Base-by-base conservation (phyloP, 495 filamentous ascomycete species). In the Podospora fimiseda region DNA sequence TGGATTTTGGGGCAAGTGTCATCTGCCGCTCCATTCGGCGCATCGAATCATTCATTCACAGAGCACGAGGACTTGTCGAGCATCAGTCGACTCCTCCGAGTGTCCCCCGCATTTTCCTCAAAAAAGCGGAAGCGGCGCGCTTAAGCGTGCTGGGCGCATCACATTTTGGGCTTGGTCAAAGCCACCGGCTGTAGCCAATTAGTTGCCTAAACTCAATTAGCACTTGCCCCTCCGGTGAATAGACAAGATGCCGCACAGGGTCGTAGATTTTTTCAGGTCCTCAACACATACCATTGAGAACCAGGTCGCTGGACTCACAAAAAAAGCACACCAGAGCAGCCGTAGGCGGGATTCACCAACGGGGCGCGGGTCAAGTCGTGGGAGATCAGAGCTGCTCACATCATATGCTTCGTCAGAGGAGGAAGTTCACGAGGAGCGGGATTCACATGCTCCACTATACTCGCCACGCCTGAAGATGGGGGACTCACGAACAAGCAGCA, bases 231-330 rank as follows among this genome's bases (percentile, higher is more conserved):
- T 40, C 59, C 55, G 58, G 50, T 49, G 43, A 49, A 46, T 55
- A 53, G 48, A 46, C 72, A 55, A 64, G 21, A 79, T 78, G 75
- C 76, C 76, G 39, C 74, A 78, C 59, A 69, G 70, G 27, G 74
- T 80, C 52, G 64, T 68, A 38, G 67, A 73, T 50, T 77, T 79
- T 54, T 73, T 80, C 55, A 61, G 72, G 51, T 65, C 67, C 21
- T 71, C 74, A 22, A 60, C 70, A 36, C 65, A 53, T n/a, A 56
- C 64, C 1, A 30, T 68, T 7, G 67, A 70, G 43, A 53, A 50
- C 39, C 62, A 67, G 47, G 62, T 66, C 8, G 60, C 63, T 14
- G 61, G 52, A 33, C 56, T 68, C 47, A 37, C 57, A 16, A 70
- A 69, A 55, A 62, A 67, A 48, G 50, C 44, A 9, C 33, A 53